Evolutionary conservation across 2,329 filamentous ascomycete species (phyloP), one percentile per base, ranked within the genome.

Genomic region (Metarhizium rileyi): DNA sequence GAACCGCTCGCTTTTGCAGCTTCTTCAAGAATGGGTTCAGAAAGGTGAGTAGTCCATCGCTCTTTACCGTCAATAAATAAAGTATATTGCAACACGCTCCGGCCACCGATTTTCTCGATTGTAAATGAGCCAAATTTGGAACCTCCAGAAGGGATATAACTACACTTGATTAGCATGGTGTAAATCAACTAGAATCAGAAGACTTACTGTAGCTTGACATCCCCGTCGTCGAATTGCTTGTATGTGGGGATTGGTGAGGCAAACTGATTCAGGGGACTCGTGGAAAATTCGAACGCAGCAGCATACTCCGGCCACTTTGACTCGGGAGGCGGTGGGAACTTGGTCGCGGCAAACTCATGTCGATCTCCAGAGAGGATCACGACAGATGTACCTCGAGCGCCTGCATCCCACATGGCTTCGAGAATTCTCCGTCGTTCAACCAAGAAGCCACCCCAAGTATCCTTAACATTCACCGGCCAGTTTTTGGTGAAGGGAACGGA

Each of bases 401-500:
- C 84, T 0, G 86, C 83, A 53, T 87, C 84, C 90, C 93, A 97
- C 80, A 96, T 95, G 2, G 88, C 87, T 64, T 95, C 86, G 14
- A 98, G 81, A 25, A 97, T 78, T 49, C 73, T 75, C 48, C 77
- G 79, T 16, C 93, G 83, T 71, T 98, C 93, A 45, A 76, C 70
- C 2, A 96, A 74, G 66, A 95, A 96, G 0, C 91, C 91, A 44
- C 88, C 89, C 93, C 93, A 98, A 0, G 93, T 97, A 63, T 98
- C 93, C 53, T 84, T 76, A 2, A 81, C 82, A 55, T 93, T 91
- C 55, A 95, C 80, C 23, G 82, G 85, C 91, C 93, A 98, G 66
- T 98, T 98, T 70, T 95, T 95, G 6, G 93, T 97, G 64, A 98
- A 95, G 0, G 93, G 93, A 5, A 97, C 86, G 18, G 87, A 90